Conservation (phyloP, 192 early-diverging fungal species). For the Entomortierella chlamydospora region DNA sequence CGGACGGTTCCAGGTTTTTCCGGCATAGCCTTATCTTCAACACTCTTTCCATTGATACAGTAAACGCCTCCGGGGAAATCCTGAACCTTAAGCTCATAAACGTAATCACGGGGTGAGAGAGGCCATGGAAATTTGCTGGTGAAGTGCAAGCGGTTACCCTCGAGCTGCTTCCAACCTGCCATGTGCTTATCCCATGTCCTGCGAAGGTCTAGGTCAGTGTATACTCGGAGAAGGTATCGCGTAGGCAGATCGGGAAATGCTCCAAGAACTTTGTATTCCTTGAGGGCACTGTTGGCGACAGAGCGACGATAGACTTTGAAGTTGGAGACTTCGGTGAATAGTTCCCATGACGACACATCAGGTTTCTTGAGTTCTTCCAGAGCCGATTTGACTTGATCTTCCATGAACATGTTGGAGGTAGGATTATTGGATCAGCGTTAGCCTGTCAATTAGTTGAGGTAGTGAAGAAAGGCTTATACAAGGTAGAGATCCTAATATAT, state of each 20-base stretch:
- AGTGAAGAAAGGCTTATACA: too few species aligned
- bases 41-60: constrained; percentile 51
- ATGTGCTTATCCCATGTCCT: constrained; percentile 64
- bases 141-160: constrained; percentile 46
- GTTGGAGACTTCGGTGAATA: constrained; percentile 47
- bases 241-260: constrained; percentile 52
- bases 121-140: constrained; percentile 62
- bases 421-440: background rate
- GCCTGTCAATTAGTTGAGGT: background rate
- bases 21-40: constrained; percentile 24
- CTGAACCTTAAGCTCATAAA: constrained; percentile 55
- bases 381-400: constrained; percentile 39
- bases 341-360: constrained; percentile 41
- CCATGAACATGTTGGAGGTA: constrained; percentile 25
- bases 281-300: constrained; percentile 51
- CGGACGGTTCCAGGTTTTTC: constrained; percentile 55
- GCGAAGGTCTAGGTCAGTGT: constrained; percentile 60
- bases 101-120: constrained; percentile 59
- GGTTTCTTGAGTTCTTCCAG: constrained; percentile 24
- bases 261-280: constrained; percentile 63
- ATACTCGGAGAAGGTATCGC: constrained; percentile 53
- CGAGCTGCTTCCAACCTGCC: constrained; percentile 43
- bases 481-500: background rate
- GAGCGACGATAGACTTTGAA: constrained; percentile 57
- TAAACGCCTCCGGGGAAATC: constrained; percentile 21